Evolutionary conservation across 257 asterid genomes (phyloP), one percentile per base, ranked within the genome.

Genomic region (Primulina huaijiensis): DNA sequence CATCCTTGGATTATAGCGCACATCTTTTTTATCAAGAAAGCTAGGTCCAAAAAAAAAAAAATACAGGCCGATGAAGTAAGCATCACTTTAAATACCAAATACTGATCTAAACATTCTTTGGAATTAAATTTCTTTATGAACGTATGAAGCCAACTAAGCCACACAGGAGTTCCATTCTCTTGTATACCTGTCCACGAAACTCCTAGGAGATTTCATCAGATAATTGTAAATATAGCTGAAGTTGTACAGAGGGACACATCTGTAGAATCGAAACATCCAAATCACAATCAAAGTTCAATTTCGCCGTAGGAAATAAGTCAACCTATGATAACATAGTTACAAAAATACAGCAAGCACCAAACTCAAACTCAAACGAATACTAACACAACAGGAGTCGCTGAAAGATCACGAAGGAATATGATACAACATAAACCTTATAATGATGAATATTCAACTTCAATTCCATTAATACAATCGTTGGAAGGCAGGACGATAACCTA

Each of bases 201-300:
- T 94, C 83, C 81, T 88, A 1, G 96, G 97, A 78, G 97, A 91
- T 77, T 74, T 84, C 89, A 89, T 81, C 56, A 94, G 75, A 78
- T 88, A 85, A 76, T 68, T 81, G 87, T 94, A 94, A 65, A 85
- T 77, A 79, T 81, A 88, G 87, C 95, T 89, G 87, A 94, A 94
- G 88, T 84, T 88, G 93, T 91, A 91, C 80, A 94, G 80, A 40
- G 99, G 97, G 64, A 79, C 95, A 77, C 99, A 94, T 75, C 97
- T 93, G 96, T 83, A 76, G 74, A 72, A 78, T 73, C 60, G 68
- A 76, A 79, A 76, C 53, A 71, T 35, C 73, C 16, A 62, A 68
- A 78, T 78, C 74, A 81, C 81, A 64, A 73, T 25, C 67, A 30
- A 58, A 52, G 55, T 57, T 63, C 30, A 76, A 68, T 74, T 60